phyloP scores from a whole-genome alignment of 1,139 yeast species.

The Pichia sp. region DNA sequence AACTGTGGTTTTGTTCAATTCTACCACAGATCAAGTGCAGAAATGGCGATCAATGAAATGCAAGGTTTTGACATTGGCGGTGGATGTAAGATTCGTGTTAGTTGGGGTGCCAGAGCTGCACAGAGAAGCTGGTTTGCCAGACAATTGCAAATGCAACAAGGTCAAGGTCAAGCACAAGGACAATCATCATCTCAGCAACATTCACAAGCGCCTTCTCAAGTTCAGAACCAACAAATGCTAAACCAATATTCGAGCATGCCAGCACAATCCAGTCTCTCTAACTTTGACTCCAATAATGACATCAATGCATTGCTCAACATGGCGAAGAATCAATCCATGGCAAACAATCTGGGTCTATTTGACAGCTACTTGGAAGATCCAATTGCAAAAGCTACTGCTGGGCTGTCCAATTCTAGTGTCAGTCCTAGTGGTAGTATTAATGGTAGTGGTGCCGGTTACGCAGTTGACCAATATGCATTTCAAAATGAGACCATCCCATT shows the following conservation, averaged over 20 bases:
- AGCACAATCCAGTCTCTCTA: conserved; percentile 4
- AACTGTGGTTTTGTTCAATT: conserved; percentile 70
- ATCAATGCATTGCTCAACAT: conserved; percentile 11
- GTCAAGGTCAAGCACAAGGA: conserved; percentile 18
- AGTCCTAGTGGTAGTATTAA: not conserved
- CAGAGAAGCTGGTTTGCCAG: conserved; percentile 29
- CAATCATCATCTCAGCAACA: conserved; percentile 16
- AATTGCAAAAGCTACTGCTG: too few relatives aligned
- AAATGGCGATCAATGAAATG: conserved; percentile 62
- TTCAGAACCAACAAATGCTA: conserved; percentile 10
- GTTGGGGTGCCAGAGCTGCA: conserved; percentile 55
- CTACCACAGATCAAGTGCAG: conserved; percentile 59
- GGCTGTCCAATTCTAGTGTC: conserved; percentile 5
- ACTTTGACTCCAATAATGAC: conserved; percentile 14
- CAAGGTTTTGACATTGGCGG: conserved; percentile 64
- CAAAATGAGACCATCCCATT: conserved; percentile 24
- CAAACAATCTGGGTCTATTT: conserved; percentile 14
- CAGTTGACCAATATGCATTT: conserved; percentile 13
- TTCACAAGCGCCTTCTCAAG: conserved; percentile 11
- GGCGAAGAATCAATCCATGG: conserved; percentile 11
- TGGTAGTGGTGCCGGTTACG: conserved; percentile 7
- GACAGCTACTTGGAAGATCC: conserved; percentile 13
- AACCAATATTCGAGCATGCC: conserved; percentile 4
- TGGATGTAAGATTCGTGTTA: conserved; percentile 57
- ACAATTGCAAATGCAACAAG: conserved; percentile 24